Percentiles rank a stretch among this genome's conserved stretches.
Evolutionary conservation across 2,329 filamentous ascomycete genomes (phyloP).

Genomic region (Pleomassaria siparia): DNA sequence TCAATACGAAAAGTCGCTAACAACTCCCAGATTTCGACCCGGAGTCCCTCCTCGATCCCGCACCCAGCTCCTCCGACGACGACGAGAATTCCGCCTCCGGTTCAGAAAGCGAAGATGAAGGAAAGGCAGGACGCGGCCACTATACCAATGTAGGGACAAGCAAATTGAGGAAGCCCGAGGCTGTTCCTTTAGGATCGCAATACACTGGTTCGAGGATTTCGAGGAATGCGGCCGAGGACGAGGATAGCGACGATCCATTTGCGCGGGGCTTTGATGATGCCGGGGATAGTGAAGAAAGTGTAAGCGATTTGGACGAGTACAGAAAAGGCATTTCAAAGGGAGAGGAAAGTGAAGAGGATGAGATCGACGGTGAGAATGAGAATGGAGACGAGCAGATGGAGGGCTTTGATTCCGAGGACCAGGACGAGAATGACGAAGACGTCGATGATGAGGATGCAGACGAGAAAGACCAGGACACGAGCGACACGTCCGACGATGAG

Average conservation of each 20-base stretch:
- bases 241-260: conserved; percentile 57
- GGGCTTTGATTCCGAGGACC: conserved; percentile 49
- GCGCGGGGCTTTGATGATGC: conserved; percentile 49
- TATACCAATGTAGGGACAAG: conserved; percentile 84
- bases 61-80: conserved; percentile 58
- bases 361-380: conserved; percentile 54
- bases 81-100: conserved; percentile 57
- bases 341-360: conserved; percentile 36
- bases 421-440: conserved; percentile 44
- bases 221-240: conserved; percentile 61
- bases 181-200: conserved; percentile 69
- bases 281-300: conserved; percentile 21
- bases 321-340: background rate
- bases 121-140: conserved; percentile 74
- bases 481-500: conserved; percentile 14
- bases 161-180: conserved; percentile 74
- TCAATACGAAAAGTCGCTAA: background rate
- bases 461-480: conserved; percentile 32
- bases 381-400: conserved; percentile 53
- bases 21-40: conserved; percentile 87
- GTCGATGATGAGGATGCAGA: conserved; percentile 55
- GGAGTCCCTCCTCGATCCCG: conserved; percentile 64
- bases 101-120: conserved; percentile 49
- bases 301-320: conserved; percentile 23
- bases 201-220: conserved; percentile 79